Conservation (phyloP, 1,139 yeast species). For the Diutina scorzettiae region DNA sequence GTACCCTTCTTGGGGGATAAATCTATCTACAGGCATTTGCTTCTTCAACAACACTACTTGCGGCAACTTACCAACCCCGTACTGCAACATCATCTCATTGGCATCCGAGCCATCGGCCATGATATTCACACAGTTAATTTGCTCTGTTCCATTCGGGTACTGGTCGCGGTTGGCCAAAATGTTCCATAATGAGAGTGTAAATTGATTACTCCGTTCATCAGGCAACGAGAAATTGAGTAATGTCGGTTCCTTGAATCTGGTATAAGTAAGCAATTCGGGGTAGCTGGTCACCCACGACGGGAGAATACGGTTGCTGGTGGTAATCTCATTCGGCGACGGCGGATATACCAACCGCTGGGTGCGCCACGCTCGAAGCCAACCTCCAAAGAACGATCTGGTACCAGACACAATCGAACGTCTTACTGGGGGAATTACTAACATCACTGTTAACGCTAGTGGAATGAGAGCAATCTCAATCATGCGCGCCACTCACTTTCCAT, state of each 20-base stretch:
- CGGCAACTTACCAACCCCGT: conserved; percentile 51
- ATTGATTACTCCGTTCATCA: conserved; percentile 46
- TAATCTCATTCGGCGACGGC: background rate
- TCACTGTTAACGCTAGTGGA: background rate
- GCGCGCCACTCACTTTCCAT: background rate
- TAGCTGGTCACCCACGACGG: background rate
- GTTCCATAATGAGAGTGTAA: conserved; percentile 55
- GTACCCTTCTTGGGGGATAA: conserved; percentile 31
- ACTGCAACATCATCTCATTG: conserved; percentile 44
- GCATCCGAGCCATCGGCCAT: conserved; percentile 58
- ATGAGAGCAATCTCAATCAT: background rate
- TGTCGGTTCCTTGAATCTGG: conserved; percentile 38
- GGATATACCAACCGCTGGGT: conserved; percentile 5
- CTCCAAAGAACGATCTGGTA: background rate
- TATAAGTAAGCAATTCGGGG: background rate
- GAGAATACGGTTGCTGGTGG: conserved; percentile 5
- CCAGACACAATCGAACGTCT: background rate
- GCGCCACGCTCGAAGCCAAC: background rate
- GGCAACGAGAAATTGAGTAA: conserved; percentile 61
- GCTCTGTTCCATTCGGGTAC: conserved; percentile 23
- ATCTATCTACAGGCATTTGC: conserved; percentile 49
- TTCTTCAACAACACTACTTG: conserved; percentile 55
- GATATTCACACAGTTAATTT: conserved; percentile 54
- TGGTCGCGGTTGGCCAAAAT: conserved; percentile 37
- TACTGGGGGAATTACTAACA: conserved; percentile 2